A percentile compares a stretch with the other conserved stretches of the same genome.
Evolutionary conservation across 495 filamentous ascomycete genomes (phyloP).

Genomic region (Antarctomyces pellizariae): DNA sequence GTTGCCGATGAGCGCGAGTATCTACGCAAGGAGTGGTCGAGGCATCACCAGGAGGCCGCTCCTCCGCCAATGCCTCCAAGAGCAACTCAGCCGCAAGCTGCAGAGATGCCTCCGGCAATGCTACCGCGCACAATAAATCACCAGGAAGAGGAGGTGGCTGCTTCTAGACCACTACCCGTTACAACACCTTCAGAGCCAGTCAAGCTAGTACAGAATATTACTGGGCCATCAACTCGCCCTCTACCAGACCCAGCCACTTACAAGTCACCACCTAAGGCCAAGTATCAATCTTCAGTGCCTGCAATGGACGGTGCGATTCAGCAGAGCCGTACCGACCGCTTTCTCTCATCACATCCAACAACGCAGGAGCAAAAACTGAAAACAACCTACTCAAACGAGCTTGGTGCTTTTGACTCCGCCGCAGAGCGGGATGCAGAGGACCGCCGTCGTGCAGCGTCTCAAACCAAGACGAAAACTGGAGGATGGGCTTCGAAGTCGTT

Average conservation of each 20-base stretch:
- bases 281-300: constrained; percentile 13
- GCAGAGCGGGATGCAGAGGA: constrained; percentile 48
- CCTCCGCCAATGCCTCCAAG: constrained; percentile 18
- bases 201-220: constrained; percentile 9
- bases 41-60: constrained; percentile 22
- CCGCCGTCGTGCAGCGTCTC: constrained; percentile 34
- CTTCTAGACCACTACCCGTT: constrained; percentile 11
- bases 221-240: constrained; percentile 17
- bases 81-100: constrained; percentile 18
- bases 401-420: constrained; percentile 19
- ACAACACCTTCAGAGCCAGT: constrained; percentile 5
- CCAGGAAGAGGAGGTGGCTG: constrained; percentile 7
- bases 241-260: constrained; percentile 27
- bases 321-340: constrained; percentile 21
- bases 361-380: constrained; percentile 13
- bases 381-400: constrained; percentile 32
- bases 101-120: too few species aligned
- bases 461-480: constrained; percentile 45
- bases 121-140: constrained; percentile 9
- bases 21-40: constrained; percentile 43
- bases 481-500: constrained; percentile 64
- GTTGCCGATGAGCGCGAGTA: constrained; percentile 52
- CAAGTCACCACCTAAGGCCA: constrained; percentile 7
- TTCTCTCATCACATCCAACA: constrained; percentile 18
- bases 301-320: constrained; percentile 11